Conservation (phyloP, 768 basidiomycete genomes). For the Lactifluus subvellereus region DNA sequence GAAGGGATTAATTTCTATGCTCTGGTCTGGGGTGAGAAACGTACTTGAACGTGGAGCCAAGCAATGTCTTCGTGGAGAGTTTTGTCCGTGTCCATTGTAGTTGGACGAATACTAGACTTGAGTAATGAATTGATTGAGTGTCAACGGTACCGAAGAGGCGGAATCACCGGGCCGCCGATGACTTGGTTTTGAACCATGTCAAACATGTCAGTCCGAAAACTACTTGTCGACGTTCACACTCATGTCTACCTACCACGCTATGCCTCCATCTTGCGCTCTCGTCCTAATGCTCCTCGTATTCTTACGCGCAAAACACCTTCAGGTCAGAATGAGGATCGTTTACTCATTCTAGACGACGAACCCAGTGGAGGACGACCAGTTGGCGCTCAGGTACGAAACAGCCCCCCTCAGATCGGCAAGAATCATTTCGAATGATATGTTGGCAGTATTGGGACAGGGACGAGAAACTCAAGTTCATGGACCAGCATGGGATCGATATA, state of each 20-base stretch:
- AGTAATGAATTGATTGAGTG: too few relatives aligned
- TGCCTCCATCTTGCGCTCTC: constrained; percentile 58
- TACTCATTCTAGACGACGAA: constrained; percentile 75
- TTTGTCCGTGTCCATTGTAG: constrained; percentile 12
- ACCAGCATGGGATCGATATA: constrained; percentile 70
- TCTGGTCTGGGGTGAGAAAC: neutral
- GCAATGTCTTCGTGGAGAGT: constrained; percentile 10
- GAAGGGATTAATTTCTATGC: neutral
- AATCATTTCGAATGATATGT: neutral
- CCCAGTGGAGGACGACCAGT: constrained; percentile 76
- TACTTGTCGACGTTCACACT: constrained; percentile 78
- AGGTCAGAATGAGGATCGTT: constrained; percentile 54
- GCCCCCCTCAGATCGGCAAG: neutral
- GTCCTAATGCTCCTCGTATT: constrained; percentile 62
- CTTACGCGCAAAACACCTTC: constrained; percentile 42
- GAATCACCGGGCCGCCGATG: neutral
- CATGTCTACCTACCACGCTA: constrained; percentile 84
- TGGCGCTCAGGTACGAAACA: constrained; percentile 54
- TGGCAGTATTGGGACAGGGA: constrained; percentile 66
- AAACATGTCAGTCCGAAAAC: constrained; percentile 26
- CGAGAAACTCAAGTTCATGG: constrained; percentile 83
- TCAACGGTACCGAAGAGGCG: too few relatives aligned
- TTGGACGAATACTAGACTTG: neutral
- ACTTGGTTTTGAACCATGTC: too few relatives aligned
- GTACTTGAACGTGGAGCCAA: constrained; percentile 12